Evolutionary conservation across 2,329 filamentous ascomycete genomes (phyloP).

Genomic region (Fusarium camptoceras): DNA sequence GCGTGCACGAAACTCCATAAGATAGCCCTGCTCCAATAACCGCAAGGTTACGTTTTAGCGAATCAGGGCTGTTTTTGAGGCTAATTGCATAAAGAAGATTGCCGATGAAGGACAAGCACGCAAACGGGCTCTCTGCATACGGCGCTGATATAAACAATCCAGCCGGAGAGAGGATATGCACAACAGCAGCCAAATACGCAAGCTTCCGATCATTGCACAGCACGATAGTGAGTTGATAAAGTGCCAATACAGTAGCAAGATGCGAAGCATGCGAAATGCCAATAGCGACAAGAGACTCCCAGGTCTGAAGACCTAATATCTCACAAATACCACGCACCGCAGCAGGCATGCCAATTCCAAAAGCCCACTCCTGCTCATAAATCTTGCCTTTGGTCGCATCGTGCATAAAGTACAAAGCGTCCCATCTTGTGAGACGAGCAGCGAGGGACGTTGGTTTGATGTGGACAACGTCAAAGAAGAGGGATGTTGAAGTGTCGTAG

Average conservation of each 20-base stretch:
- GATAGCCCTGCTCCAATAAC: constrained; percentile 72
- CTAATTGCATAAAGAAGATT: constrained; percentile 74
- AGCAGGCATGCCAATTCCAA: constrained; percentile 66
- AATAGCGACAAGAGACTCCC: constrained; percentile 68
- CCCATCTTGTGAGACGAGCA: constrained; percentile 78
- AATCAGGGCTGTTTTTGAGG: constrained; percentile 44
- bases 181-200: constrained; percentile 74
- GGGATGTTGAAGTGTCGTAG: constrained; percentile 82
- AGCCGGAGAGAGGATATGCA: constrained; percentile 88
- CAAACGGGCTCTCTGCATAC: constrained; percentile 84
- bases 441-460: constrained; percentile 55
- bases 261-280: constrained; percentile 79
- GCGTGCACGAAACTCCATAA: constrained; percentile 78
- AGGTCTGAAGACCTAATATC: constrained; percentile 36
- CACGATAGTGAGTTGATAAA: constrained; percentile 74
- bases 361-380: constrained; percentile 89
- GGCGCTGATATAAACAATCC: constrained; percentile 91
- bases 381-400: constrained; percentile 72
- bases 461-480: constrained; percentile 55
- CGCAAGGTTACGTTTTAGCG: constrained; percentile 57
- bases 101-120: constrained; percentile 80
- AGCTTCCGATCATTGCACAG: constrained; percentile 65
- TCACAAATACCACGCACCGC: constrained; percentile 53
- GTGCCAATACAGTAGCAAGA: constrained; percentile 76
- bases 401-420: constrained; percentile 80